Evolutionary conservation across 768 basidiomycete species (phyloP).

Genomic region (Trametes elegans): DNA sequence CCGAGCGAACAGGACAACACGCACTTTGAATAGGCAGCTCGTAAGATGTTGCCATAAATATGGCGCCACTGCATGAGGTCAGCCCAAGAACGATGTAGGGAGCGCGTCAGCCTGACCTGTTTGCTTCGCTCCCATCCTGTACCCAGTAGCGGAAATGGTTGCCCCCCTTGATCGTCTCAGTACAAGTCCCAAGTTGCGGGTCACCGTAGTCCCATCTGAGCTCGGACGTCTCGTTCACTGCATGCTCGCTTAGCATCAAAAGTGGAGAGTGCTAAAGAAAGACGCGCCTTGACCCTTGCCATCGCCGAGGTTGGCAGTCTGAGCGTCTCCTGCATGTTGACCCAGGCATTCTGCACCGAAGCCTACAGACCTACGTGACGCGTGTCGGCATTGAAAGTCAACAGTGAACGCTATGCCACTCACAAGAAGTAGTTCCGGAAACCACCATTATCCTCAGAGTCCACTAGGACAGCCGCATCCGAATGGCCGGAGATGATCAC

Average conservation of each 20-base stretch:
- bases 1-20: constrained; percentile 20
- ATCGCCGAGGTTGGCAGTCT: constrained; percentile 80
- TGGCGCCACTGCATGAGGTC: constrained; percentile 49
- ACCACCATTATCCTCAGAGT: constrained; percentile 62
- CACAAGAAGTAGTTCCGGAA: constrained; percentile 81
- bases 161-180: constrained; percentile 83
- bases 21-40: constrained; percentile 63
- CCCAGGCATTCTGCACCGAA: constrained; percentile 83
- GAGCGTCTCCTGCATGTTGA: constrained; percentile 67
- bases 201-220: constrained; percentile 86
- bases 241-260: background rate
- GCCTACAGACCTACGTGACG: constrained; percentile 54
- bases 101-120: constrained; percentile 45
- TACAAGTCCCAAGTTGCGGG: constrained; percentile 77
- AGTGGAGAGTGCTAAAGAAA: background rate
- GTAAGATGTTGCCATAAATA: constrained; percentile 75
- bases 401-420: constrained; percentile 28
- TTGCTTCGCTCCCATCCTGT: constrained; percentile 62
- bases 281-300: constrained; percentile 67
- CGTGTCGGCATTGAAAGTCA: background rate
- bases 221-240: constrained; percentile 81
- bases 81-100: background rate
- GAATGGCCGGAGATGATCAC: constrained; percentile 77
- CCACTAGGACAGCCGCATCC: constrained; percentile 63
- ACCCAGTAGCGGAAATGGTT: constrained; percentile 89